These are phyloP conservation scores for Parmelia sp. DNA, from an alignment of 495 filamentous ascomycete species.

Conservation along the genomic window DNA sequence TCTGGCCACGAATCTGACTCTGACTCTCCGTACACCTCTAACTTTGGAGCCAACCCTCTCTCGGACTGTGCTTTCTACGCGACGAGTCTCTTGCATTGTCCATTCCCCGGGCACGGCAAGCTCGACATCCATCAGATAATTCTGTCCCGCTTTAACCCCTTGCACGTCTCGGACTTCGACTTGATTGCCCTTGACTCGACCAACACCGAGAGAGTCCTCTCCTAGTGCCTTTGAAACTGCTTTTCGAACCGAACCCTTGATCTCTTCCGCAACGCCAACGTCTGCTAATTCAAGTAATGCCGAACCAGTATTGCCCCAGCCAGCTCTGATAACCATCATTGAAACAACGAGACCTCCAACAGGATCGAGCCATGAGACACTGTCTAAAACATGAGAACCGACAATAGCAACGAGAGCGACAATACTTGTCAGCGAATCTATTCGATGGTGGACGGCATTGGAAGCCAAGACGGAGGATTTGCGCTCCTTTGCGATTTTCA, in stretches of 20 bases:
- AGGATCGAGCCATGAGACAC: slow-evolving; percentile 90
- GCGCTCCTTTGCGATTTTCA: slow-evolving; percentile 91
- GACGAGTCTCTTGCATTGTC: slow-evolving; percentile 61
- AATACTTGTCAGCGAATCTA: slow-evolving; percentile 90
- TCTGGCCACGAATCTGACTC: slow-evolving; percentile 72
- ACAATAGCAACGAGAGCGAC: slow-evolving; percentile 83
- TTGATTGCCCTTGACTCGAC: slow-evolving; percentile 35
- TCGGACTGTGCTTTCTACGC: slow-evolving; percentile 66
- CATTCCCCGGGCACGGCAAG: slow-evolving; percentile 66
- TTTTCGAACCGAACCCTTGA: slow-evolving; percentile 60
- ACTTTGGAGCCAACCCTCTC: slow-evolving; percentile 64
- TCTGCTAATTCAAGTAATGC: slow-evolving; percentile 85
- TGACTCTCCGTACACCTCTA: slow-evolving; percentile 71
- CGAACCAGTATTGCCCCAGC: slow-evolving; percentile 73
- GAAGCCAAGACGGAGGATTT: slow-evolving; percentile 95
- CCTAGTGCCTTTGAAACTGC: slow-evolving; percentile 55
- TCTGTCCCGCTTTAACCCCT: slow-evolving; percentile 90
- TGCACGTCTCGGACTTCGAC: slow-evolving; percentile 67
- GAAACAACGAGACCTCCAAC: slow-evolving; percentile 88
- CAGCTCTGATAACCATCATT: slow-evolving; percentile 84
- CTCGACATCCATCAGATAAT: slow-evolving; percentile 84
- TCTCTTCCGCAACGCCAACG: slow-evolving; percentile 75
- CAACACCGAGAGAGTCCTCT: slow-evolving; percentile 24
- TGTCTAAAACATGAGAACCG: slow-evolving; percentile 76
- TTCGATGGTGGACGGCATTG: slow-evolving; percentile 92